Evolutionary conservation across 257 asterid genomes (phyloP).

Genomic region (Schizonepeta tenuifolia): DNA sequence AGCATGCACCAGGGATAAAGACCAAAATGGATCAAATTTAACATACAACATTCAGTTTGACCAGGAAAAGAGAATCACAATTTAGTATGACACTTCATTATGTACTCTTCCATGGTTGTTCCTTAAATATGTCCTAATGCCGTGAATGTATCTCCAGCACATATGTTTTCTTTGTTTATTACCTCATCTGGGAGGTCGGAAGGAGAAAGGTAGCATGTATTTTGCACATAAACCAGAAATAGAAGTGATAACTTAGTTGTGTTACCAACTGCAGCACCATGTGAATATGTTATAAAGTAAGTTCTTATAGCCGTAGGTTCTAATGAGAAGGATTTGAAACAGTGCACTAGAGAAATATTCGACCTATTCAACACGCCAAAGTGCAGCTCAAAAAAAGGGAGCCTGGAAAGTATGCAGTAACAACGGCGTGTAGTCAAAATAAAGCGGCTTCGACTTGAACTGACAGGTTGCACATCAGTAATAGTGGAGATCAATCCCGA

Average conservation of each 20-base stretch:
- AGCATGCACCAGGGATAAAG: background rate
- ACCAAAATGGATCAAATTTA: background rate
- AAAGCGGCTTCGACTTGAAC: conserved; percentile 67
- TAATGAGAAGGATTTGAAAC: conserved; percentile 23
- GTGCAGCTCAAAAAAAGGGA: conserved; percentile 94
- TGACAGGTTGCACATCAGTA: conserved; percentile 65
- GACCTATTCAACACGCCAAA: conserved; percentile 93
- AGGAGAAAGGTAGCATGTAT: background rate
- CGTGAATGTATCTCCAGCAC: background rate
- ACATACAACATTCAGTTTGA: background rate
- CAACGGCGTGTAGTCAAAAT: conserved; percentile 92
- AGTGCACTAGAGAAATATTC: conserved; percentile 11
- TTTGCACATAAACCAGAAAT: conserved; percentile 17
- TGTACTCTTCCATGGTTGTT: background rate
- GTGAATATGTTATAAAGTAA: background rate
- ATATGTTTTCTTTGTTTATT: background rate
- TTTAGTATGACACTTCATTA: background rate
- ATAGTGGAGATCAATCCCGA: conserved; percentile 86
- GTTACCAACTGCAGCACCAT: conserved; percentile 23
- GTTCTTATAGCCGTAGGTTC: conserved; percentile 4
- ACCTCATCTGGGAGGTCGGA: background rate
- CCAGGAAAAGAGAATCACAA: conserved; percentile 11
- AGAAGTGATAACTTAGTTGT: conserved; percentile 2
- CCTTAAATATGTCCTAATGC: background rate
- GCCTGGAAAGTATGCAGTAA: conserved; percentile 94